A percentile compares a stretch with the other conserved stretches of the same genome.
Conservation (phyloP, 305 asterid species). For the Ajuga reptans region DNA sequence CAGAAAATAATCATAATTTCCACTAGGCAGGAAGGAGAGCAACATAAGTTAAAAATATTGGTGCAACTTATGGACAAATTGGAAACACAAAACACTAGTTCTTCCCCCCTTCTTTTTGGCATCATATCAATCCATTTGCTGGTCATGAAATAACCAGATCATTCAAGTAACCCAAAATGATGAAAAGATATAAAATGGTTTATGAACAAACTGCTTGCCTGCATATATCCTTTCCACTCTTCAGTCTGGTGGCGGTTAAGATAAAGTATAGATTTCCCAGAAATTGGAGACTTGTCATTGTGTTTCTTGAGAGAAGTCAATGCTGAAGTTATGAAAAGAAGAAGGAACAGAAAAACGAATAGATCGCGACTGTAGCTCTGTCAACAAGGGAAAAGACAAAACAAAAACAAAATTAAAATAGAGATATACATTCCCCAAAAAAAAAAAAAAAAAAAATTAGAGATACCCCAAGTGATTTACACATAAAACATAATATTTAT, state of each 20-base stretch:
- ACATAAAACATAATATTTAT: not conserved
- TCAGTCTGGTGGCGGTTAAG: slow-evolving; percentile 96
- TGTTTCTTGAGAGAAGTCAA: slow-evolving; percentile 87
- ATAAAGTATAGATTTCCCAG: slow-evolving; percentile 78
- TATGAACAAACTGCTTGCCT: slow-evolving; percentile 43
- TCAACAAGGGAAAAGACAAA: slow-evolving; percentile 29
- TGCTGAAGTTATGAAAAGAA: slow-evolving; percentile 78
- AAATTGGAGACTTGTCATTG: slow-evolving; percentile 71
- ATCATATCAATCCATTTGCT: not conserved
- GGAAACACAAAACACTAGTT: not conserved
- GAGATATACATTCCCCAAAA: slow-evolving; percentile 4
- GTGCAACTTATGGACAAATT: slow-evolving; percentile 13
- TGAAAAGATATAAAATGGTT: not conserved
- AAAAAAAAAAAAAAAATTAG: not conserved
- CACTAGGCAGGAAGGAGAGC: not conserved
- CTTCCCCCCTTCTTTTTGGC: not conserved
- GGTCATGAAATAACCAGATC: slow-evolving; percentile 2
- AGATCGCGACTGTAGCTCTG: slow-evolving; percentile 96
- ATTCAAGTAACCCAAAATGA: slow-evolving; percentile 6
- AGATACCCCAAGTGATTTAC: not conserved
- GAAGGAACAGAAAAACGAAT: slow-evolving; percentile 65
- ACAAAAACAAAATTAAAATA: not conserved
- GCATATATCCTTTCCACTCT: slow-evolving; percentile 99
- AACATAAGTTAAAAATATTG: not conserved
- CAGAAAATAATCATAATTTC: not conserved